Evolutionary conservation across 345 rosid genomes (phyloP).

Genomic region (Populus alba): DNA sequence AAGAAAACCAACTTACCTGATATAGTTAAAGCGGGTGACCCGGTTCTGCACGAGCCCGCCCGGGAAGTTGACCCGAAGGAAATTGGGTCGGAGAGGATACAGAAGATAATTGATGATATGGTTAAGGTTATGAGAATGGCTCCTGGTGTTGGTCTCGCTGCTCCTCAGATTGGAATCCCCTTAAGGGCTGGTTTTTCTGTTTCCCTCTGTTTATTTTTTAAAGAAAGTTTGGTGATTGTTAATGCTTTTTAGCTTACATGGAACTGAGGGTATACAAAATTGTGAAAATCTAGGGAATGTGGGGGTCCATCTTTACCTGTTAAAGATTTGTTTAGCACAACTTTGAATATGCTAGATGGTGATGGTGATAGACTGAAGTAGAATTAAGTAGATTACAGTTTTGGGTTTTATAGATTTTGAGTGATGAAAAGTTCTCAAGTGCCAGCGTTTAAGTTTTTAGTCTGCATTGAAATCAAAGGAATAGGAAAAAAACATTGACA

Average conservation of each 20-base stretch:
- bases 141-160: conserved; percentile 95
- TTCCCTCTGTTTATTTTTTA: not conserved
- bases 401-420: not conserved
- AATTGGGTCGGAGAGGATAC: conserved; percentile 76
- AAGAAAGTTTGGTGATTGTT: not conserved
- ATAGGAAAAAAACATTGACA: too few species aligned
- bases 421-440: not conserved
- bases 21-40: conserved; percentile 82
- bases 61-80: conserved; percentile 68
- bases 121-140: conserved; percentile 67
- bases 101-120: conserved; percentile 84
- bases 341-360: not conserved
- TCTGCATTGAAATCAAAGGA: too few species aligned
- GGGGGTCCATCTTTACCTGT: not conserved
- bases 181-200: conserved; percentile 39
- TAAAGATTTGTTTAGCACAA: not conserved
- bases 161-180: conserved; percentile 92
- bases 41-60: conserved; percentile 81
- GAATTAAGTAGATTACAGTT: not conserved
- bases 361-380: not conserved
- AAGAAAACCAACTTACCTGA: conserved; percentile 54
- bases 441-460: not conserved
- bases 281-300: not conserved
- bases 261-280: not conserved
- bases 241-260: not conserved